Base-by-base conservation (phyloP, 371 early-diverging fungal species). In the Mortierella sp. region DNA sequence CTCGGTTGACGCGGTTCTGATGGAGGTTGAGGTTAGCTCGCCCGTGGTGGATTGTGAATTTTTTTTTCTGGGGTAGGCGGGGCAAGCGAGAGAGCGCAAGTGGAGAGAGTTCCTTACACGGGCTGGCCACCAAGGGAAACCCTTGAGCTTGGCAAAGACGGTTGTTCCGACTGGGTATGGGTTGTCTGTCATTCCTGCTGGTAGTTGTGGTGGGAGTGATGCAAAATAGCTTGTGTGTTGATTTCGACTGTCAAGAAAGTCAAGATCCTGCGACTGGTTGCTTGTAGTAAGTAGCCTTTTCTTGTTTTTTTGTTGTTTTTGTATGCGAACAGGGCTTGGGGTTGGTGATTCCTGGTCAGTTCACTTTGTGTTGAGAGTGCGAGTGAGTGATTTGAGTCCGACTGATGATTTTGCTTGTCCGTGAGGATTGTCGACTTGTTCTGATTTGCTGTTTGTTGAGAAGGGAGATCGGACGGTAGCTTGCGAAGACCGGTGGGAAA, bases 41-140 rank as follows among this genome's bases (percentile, higher is more conserved):
- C 68, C 24, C 42, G 24, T 24, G 26, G 74, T 19, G n/a, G 74
- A 74, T 55, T 42, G 57, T 52, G 55, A 70, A n/a, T 72, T 70
- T 70, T 52, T 16, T 31, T 45, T 45, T 65, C 31, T 60, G 63
- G 34, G 31, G 63, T 21, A 42, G 24, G 44, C 16, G 50, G 50
- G 50, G 42, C 42, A 42, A 42, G 44, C 34, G n/a, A 48, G 45
- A 14, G 45, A 70, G 21, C 14, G 19, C 24, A 11, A 58, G 60
- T 38, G 58, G 31, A 31, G 31, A 31, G 21, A 24, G 34, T 19
- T 52, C 88, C 91, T 90, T 92, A 94, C 95, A 84, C 92, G 91
- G 68, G 93, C 93, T 21, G 95, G 95, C 95, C 95, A 95, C 94
- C 95, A 95, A 11, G 95, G 95, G 81, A 92, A 95, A 19, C 95